Evolutionary conservation across 768 basidiomycete species (phyloP), one percentile per base, ranked within the genome.

Genomic region (Pilatotrama ljubarskyi): DNA sequence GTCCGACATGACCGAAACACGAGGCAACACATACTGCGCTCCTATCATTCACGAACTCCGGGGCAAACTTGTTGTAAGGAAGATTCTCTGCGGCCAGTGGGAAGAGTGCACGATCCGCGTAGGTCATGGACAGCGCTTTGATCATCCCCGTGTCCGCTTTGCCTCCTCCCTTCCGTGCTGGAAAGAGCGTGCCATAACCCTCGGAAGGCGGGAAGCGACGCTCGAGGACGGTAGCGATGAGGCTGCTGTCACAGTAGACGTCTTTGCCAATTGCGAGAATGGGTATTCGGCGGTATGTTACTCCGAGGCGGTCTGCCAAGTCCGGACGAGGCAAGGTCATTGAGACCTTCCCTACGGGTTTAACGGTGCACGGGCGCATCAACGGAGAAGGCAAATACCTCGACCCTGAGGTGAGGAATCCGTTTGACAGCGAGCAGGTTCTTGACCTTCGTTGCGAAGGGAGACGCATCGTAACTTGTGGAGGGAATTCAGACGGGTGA

Each of bases 251-350:
- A 66, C 81, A 83, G 69, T 84, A 85, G 2, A 86, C 74, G 65
- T 86, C 84, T 64, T 80, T 82, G 14, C 84, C 84, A 43, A 86
- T 82, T 9, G 84, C 82, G 8, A 85, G 76, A 22, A 86, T 74
- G 10, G 84, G 84, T 24, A 87, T 83, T 14, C 82, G 78, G 11
- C 85, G 82, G 69, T 86, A 85, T 24, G 73, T 72, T 11, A 86
- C 71, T 3, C 84, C 85, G 20, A 76, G 75, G 1, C 78, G 67
- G 20, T 80, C 78, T 50, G 82, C 77, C 50, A 86, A 77, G 67
- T 82, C 84, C 6, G 84, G 81, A 14, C 84, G 82, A 36, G 84
- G 84, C 7, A 82, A 75, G n/a, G 74, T 70, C 51, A 68, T 67
- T 1, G 81, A 73, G 15, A 85, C 81, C 84, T 86, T 60, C 10